Evolutionary conservation across 75 land plant genomes (phyloP).

Genomic region (Azolla pinnata): DNA sequence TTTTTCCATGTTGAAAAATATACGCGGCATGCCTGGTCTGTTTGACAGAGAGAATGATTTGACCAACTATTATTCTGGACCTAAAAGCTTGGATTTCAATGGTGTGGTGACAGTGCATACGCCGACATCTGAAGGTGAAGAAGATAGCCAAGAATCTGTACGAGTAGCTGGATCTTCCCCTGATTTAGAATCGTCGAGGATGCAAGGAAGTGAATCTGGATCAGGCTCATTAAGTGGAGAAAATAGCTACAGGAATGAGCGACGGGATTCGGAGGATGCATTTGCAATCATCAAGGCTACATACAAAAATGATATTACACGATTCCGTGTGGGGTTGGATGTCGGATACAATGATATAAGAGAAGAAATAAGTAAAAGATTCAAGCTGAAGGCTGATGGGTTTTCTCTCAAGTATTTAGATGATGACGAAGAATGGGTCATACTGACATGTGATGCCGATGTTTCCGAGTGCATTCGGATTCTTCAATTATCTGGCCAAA

Average conservation of each 20-base stretch:
- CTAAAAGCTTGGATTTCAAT: too few relatives aligned
- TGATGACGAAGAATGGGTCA: slow-evolving; percentile 75
- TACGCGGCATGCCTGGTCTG: too few relatives aligned
- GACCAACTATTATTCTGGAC: too few relatives aligned
- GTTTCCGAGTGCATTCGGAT: slow-evolving; percentile 62
- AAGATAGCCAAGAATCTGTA: too few relatives aligned
- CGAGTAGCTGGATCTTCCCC: not conserved
- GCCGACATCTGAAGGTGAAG: too few relatives aligned
- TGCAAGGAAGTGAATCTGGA: slow-evolving; percentile 12
- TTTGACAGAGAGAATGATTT: too few relatives aligned
- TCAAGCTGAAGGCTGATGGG: slow-evolving; percentile 42
- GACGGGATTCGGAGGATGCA: not conserved
- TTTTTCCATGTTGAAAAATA: too few relatives aligned
- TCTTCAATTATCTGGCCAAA: slow-evolving; percentile 28
- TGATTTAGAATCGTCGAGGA: not conserved
- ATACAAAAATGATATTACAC: slow-evolving; percentile 56
- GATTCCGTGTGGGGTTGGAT: slow-evolving; percentile 37
- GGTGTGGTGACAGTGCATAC: too few relatives aligned
- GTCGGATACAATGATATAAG: slow-evolving; percentile 29
- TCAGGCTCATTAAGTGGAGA: slow-evolving; percentile 13
- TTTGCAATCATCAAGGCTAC: slow-evolving; percentile 52
- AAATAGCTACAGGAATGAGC: not conserved
- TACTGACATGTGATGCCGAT: slow-evolving; percentile 64
- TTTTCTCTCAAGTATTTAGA: slow-evolving; percentile 78
- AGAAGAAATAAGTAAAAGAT: slow-evolving; percentile 57